phyloP scores from a whole-genome alignment of 2,329 filamentous ascomycete genomes.

The Phialocephala sp. region DNA sequence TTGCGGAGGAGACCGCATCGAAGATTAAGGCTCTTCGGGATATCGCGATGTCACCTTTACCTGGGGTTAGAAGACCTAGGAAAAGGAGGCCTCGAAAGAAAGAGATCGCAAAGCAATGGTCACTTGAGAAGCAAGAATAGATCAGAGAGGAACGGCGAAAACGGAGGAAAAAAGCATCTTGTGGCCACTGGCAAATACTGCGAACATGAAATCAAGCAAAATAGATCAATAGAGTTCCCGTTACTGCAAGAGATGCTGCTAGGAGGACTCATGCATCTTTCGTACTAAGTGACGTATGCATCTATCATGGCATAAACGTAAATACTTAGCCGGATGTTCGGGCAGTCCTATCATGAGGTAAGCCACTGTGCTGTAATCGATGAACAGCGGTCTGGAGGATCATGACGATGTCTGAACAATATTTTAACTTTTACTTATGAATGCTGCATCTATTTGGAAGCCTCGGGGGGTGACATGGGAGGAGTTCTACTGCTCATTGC shows the following conservation, averaged over 20 bases:
- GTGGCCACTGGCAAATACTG: no score
- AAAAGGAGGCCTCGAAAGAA: background rate
- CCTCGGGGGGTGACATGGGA: background rate
- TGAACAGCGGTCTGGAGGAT: background rate
- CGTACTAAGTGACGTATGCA: no score
- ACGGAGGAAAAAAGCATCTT: no score
- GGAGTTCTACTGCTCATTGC: conserved; percentile 45
- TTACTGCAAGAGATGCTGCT: no score
- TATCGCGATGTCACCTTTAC: background rate
- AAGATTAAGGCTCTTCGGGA: background rate
- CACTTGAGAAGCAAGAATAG: background rate
- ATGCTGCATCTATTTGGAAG: conserved; percentile 17
- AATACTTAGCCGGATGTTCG: background rate
- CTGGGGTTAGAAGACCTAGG: background rate
- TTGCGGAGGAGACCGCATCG: background rate
- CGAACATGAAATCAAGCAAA: no score
- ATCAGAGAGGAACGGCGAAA: background rate
- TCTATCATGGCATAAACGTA: background rate
- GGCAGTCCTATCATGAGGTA: background rate
- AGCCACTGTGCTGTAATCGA: background rate
- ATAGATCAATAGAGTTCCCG: no score
- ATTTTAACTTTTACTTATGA: background rate
- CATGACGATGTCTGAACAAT: background rate
- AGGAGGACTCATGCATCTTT: no score
- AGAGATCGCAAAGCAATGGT: background rate